Percentiles rank a stretch among this genome's conserved stretches.
Conservation (phyloP, 352 stramenopile species). For the Sclerospora graminicola region DNA sequence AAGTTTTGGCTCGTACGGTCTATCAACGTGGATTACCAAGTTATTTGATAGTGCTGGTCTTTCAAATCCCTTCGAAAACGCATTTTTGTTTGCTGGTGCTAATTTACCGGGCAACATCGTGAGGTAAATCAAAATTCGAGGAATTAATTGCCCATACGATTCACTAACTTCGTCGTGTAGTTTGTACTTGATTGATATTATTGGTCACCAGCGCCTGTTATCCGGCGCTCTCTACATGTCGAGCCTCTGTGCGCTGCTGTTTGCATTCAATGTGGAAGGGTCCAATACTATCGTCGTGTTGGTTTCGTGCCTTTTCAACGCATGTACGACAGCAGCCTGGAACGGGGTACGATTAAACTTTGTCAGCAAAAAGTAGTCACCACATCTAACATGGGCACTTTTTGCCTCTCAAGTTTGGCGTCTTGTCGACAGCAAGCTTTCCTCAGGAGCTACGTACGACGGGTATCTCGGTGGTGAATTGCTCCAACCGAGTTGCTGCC, state of each 20-base stretch:
- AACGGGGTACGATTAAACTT: conserved; percentile 56
- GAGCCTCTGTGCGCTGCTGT: conserved; percentile 52
- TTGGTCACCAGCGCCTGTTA: conserved; percentile 60
- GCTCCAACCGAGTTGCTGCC: conserved; percentile 76
- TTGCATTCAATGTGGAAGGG: conserved; percentile 66
- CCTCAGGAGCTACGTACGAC: conserved; percentile 83
- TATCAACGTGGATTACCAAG: conserved; percentile 92
- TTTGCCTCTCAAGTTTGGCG: conserved; percentile 55
- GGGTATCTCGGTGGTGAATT: conserved; percentile 85
- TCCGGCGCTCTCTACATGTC: conserved; percentile 60
- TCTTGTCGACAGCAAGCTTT: conserved; percentile 84
- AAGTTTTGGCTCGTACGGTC: conserved; percentile 87
- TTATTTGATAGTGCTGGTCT: conserved; percentile 83
- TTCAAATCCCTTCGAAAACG: conserved; percentile 88
- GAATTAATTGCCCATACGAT: too few species aligned
- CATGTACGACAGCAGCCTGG: conserved; percentile 83
- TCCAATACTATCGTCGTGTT: conserved; percentile 70
- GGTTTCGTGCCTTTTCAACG: conserved; percentile 87
- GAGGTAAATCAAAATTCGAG: conserved; percentile 42
- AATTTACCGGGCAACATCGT: conserved; percentile 89
- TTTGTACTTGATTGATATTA: conserved; percentile 58
- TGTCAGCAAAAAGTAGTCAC: neutral
- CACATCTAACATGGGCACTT: neutral
- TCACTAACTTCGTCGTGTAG: too few species aligned
- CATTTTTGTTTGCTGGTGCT: conserved; percentile 85